phyloP scores from a whole-genome alignment of 306 rosid species.

The Hippophae rhamnoides region DNA sequence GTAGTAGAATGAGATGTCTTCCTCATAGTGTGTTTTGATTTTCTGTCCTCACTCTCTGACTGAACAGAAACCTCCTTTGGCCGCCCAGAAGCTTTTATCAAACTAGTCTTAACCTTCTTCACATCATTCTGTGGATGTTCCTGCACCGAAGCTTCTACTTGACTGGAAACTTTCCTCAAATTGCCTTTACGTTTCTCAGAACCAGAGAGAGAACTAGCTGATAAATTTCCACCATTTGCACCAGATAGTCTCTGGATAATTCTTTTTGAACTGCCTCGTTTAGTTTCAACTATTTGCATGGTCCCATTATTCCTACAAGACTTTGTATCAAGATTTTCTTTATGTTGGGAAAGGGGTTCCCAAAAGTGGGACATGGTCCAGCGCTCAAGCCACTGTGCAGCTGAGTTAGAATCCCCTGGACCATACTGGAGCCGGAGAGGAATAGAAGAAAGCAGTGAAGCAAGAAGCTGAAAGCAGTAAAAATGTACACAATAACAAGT shows the following conservation, averaged over 20 bases:
- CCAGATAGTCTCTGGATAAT: constrained; percentile 12
- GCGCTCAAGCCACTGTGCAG: constrained; percentile 25
- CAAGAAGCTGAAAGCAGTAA: constrained; percentile 22
- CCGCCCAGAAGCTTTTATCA: constrained; percentile 14
- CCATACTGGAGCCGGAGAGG: constrained; percentile 22
- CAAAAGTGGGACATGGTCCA: constrained; percentile 28
- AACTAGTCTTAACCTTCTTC: constrained; percentile 12
- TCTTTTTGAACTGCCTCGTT: constrained; percentile 16
- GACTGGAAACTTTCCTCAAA: constrained; percentile 21
- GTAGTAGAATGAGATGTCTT: constrained; percentile 10
- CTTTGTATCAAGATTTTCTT: constrained; percentile 14
- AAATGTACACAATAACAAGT: neutral
- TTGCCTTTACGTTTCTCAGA: constrained; percentile 21
- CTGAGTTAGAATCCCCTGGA: constrained; percentile 19
- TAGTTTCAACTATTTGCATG: constrained; percentile 12
- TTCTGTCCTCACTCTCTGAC: constrained; percentile 6
- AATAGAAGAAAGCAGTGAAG: constrained; percentile 15
- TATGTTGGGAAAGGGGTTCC: constrained; percentile 18
- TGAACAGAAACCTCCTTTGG: constrained; percentile 10
- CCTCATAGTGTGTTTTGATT: neutral
- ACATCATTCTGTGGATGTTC: constrained; percentile 14
- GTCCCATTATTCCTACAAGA: constrained; percentile 13
- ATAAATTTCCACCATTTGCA: constrained; percentile 13
- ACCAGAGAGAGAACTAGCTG: constrained; percentile 9
- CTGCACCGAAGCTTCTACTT: constrained; percentile 11